Conservation (phyloP, 2,329 filamentous ascomycete genomes). For the Epichloe scottii region DNA sequence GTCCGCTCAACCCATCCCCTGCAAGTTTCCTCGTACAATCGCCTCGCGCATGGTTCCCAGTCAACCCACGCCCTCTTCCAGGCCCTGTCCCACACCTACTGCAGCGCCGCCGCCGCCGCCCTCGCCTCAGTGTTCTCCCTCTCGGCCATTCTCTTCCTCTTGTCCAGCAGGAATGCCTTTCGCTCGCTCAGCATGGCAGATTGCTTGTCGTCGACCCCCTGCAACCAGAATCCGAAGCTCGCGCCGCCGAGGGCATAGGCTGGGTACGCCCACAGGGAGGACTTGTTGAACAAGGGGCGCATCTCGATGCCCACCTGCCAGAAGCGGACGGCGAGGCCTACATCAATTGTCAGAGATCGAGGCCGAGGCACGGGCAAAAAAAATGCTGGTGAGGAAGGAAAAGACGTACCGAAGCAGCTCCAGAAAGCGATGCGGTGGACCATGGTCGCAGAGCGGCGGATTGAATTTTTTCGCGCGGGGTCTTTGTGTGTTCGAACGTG, state of each 20-base stretch:
- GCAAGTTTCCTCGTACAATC: not conserved
- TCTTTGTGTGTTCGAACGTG: not conserved
- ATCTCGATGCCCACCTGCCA: conserved; percentile 99
- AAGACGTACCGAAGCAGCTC: conserved; percentile 73
- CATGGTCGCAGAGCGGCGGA: conserved; percentile 32
- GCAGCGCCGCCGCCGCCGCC: not conserved
- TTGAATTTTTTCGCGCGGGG: conserved; percentile 11
- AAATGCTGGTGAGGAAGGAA: not conserved
- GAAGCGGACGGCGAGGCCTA: conserved; percentile 81
- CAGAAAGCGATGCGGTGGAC: conserved; percentile 64
- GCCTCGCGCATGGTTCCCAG: not conserved
- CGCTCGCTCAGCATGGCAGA: conserved; percentile 63
- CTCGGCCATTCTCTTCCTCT: conserved; percentile 57
- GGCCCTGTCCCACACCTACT: not conserved
- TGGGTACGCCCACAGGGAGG: conserved; percentile 84
- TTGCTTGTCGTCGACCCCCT: conserved; percentile 78
- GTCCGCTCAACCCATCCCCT: not conserved
- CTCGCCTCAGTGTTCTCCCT: conserved; percentile 17
- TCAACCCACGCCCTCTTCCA: not conserved
- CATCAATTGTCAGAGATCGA: not conserved
- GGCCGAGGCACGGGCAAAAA: too few species aligned
- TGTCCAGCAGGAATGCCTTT: conserved; percentile 73
- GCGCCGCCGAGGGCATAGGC: conserved; percentile 75
- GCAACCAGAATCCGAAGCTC: conserved; percentile 94
- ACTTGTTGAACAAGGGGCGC: conserved; percentile 80